These are phyloP conservation scores for Akanthomyces lecanii DNA, from an alignment of 2,329 filamentous ascomycete genomes.

Conservation along the genomic window DNA sequence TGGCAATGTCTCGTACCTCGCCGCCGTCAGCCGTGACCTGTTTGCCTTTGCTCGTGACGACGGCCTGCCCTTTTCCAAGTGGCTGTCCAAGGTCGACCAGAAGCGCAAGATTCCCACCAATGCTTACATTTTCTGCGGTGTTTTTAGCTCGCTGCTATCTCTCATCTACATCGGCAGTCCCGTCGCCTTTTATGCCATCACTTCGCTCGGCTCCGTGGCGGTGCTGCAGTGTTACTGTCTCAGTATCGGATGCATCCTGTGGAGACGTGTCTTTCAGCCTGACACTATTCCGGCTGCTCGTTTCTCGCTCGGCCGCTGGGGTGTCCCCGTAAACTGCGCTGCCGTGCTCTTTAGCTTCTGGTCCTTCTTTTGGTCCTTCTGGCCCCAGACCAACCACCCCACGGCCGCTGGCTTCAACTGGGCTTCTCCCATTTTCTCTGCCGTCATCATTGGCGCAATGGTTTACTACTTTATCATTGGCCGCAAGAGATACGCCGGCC, in stretches of 20 bases:
- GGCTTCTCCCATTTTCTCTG: constrained; percentile 15
- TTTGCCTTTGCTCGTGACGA: constrained; percentile 16
- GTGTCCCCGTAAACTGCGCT: constrained; percentile 15
- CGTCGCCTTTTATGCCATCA: constrained; percentile 21
- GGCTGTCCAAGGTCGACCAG: constrained; percentile 16
- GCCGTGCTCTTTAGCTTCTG: constrained; percentile 16
- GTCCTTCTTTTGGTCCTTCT: constrained; percentile 20
- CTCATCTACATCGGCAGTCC: constrained; percentile 20
- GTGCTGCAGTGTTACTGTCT: constrained; percentile 19
- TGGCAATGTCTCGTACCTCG: constrained; percentile 15
- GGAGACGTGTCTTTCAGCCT: constrained; percentile 16
- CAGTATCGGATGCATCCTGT: constrained; percentile 20
- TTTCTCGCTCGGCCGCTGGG: constrained; percentile 19
- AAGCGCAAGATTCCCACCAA: constrained; percentile 18
- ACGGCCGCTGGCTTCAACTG: constrained; percentile 18
- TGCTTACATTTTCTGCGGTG: constrained; percentile 17
- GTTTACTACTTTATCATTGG: constrained; percentile 15
- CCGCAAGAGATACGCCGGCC: constrained; percentile 16
- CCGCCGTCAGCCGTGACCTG: constrained; percentile 13
- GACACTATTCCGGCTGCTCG: constrained; percentile 16
- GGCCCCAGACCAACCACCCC: constrained; percentile 18
- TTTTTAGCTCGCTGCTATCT: constrained; percentile 15
- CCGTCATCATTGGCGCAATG: constrained; percentile 11
- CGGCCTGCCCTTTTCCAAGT: constrained; percentile 14
- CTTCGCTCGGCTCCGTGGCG: constrained; percentile 18